Evolutionary conservation across 139 green algal genomes (phyloP).

Genomic region (Coccomyxa sp.): DNA sequence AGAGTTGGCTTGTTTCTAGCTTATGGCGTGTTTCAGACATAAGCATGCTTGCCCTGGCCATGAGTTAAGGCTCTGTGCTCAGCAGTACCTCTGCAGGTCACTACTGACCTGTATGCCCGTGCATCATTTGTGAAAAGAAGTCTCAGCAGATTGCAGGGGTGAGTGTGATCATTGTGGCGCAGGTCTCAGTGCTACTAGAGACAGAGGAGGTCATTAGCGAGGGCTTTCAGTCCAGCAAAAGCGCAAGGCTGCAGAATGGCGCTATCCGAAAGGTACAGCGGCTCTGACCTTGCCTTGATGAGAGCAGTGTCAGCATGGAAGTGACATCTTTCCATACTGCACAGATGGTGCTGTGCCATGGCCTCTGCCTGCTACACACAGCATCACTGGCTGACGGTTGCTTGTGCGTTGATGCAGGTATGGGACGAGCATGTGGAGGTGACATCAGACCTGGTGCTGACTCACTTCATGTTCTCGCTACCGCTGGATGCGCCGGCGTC

Average conservation of each 20-base stretch:
- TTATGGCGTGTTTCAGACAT: too few species aligned
- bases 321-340: neutral
- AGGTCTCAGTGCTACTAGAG: conserved; percentile 59
- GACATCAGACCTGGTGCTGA: conserved; percentile 49
- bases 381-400: neutral
- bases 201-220: conserved; percentile 51
- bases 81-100: neutral
- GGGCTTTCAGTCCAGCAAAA: conserved; percentile 19
- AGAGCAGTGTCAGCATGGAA: neutral
- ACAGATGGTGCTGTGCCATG: neutral
- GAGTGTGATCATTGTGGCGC: conserved; percentile 15
- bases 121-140: neutral
- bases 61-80: neutral
- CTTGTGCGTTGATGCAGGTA: conserved; percentile 26
- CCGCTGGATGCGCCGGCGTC: conserved; percentile 55
- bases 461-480: conserved; percentile 74
- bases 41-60: too few species aligned
- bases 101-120: neutral
- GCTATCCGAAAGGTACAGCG: conserved; percentile 11
- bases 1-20: too few species aligned
- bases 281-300: neutral
- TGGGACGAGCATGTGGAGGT: conserved; percentile 67
- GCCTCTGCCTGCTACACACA: neutral
- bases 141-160: neutral
- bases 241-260: neutral